phyloP scores from a whole-genome alignment of 2,329 filamentous ascomycete species.

The Hypoxylon sp. region DNA sequence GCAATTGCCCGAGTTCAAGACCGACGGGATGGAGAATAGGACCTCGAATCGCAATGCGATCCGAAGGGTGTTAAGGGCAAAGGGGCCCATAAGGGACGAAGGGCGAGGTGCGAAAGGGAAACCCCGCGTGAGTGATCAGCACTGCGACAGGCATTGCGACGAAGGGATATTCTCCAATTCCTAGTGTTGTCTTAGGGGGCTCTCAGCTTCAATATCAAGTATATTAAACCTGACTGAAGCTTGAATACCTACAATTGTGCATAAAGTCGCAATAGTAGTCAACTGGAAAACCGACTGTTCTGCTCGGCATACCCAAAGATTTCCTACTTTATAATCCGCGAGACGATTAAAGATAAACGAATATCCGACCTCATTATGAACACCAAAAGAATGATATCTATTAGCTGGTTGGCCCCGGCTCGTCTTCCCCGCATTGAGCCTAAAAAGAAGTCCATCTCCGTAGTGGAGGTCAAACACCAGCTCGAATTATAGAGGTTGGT shows the following conservation, averaged over 20 bases:
- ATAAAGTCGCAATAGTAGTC: no score
- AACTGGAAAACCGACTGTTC: no score
- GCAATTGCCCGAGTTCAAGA: slow-evolving; percentile 30
- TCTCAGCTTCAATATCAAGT: no score
- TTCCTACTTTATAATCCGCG: no score
- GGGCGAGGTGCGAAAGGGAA: neutral
- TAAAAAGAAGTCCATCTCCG: slow-evolving; percentile 42
- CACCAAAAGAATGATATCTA: neutral
- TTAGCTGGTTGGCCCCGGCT: slow-evolving; percentile 13
- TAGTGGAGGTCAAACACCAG: slow-evolving; percentile 26
- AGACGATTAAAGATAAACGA: no score
- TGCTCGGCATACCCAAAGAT: no score
- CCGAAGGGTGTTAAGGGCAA: slow-evolving; percentile 8
- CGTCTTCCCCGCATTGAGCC: slow-evolving; percentile 45
- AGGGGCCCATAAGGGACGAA: slow-evolving; percentile 21
- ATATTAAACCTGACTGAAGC: no score
- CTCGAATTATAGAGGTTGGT: slow-evolving; percentile 14
- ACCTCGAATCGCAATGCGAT: slow-evolving; percentile 15
- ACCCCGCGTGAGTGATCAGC: no score
- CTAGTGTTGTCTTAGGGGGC: no score
- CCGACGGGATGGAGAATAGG: slow-evolving; percentile 17
- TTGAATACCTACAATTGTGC: no score
- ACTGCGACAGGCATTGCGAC: no score
- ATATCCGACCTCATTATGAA: no score
- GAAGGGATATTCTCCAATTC: neutral